Percentiles rank a stretch among this genome's conserved stretches.
These are phyloP conservation scores for Fusarium nurragi DNA, from an alignment of 2,329 filamentous ascomycete species.

Conservation along the genomic window DNA sequence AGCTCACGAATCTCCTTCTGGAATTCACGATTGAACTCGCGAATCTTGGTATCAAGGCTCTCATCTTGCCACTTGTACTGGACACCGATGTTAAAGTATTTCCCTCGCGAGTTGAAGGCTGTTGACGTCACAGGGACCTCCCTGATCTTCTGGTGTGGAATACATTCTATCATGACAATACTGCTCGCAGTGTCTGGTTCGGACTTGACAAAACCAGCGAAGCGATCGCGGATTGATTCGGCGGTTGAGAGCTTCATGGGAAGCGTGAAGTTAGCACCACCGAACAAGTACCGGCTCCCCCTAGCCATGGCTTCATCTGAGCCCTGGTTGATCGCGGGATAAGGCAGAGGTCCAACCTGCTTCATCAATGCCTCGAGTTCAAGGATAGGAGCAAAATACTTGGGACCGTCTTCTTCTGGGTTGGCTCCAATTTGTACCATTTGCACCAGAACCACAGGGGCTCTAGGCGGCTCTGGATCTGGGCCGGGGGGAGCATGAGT, in stretches of 20 bases:
- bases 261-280: slow-evolving; percentile 55
- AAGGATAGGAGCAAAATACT: slow-evolving; percentile 50
- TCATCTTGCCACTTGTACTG: slow-evolving; percentile 31
- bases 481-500: slow-evolving; percentile 30
- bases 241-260: slow-evolving; percentile 48
- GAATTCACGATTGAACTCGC: slow-evolving; percentile 36
- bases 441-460: slow-evolving; percentile 28
- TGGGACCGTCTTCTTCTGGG: slow-evolving; percentile 28
- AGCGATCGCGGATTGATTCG: slow-evolving; percentile 30
- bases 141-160: slow-evolving; percentile 21
- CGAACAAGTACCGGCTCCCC: slow-evolving; percentile 52
- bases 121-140: slow-evolving; percentile 32
- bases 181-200: slow-evolving; percentile 25
- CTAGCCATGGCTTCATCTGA: slow-evolving; percentile 50
- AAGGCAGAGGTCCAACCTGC: slow-evolving; percentile 53
- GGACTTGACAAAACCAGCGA: slow-evolving; percentile 26
- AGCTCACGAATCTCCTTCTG: slow-evolving; percentile 32
- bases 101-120: slow-evolving; percentile 40
- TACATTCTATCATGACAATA: slow-evolving; percentile 34
- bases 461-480: slow-evolving; percentile 34
- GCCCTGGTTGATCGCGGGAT: slow-evolving; percentile 52
- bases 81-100: slow-evolving; percentile 38
- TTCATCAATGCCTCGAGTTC: slow-evolving; percentile 51
- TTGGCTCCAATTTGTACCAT: slow-evolving; percentile 36
- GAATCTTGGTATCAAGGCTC: slow-evolving; percentile 28